These are phyloP conservation scores for Luffa acutangula DNA, from an alignment of 306 rosid species.

Conservation along the genomic window DNA sequence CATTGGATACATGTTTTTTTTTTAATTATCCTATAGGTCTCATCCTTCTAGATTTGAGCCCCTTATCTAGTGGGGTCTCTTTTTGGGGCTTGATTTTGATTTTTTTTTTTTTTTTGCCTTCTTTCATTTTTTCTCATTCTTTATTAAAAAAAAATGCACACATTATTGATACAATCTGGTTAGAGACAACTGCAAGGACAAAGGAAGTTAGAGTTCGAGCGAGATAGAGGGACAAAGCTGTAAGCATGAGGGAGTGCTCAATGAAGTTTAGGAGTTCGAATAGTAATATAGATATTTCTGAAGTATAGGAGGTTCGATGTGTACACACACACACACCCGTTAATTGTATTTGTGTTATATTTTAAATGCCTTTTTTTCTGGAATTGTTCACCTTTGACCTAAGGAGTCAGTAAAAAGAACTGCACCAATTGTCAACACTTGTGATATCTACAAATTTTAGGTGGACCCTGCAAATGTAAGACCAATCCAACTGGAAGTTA, in stretches of 20 bases:
- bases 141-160: neutral
- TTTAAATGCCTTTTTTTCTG: neutral
- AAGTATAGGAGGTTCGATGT: too few species aligned
- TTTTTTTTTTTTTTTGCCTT: too few species aligned
- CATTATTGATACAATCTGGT: neutral
- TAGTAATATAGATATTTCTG: too few species aligned
- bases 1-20: too few species aligned
- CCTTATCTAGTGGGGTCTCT: too few species aligned
- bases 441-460: conserved; percentile 30
- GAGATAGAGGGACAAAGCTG: neutral
- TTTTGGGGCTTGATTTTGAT: too few species aligned
- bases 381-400: neutral
- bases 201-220: neutral
- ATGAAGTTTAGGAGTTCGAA: neutral
- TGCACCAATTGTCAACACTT: neutral
- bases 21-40: too few species aligned
- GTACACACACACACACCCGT: neutral
- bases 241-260: neutral
- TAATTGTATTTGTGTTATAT: neutral
- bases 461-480: conserved; percentile 93
- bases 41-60: too few species aligned
- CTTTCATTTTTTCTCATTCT: too few species aligned
- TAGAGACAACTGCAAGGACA: neutral
- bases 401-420: neutral
- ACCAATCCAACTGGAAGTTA: conserved; percentile 55